These are phyloP conservation scores for Graphiopsis chlorocephala DNA, from an alignment of 2,329 filamentous ascomycete genomes.

Conservation along the genomic window DNA sequence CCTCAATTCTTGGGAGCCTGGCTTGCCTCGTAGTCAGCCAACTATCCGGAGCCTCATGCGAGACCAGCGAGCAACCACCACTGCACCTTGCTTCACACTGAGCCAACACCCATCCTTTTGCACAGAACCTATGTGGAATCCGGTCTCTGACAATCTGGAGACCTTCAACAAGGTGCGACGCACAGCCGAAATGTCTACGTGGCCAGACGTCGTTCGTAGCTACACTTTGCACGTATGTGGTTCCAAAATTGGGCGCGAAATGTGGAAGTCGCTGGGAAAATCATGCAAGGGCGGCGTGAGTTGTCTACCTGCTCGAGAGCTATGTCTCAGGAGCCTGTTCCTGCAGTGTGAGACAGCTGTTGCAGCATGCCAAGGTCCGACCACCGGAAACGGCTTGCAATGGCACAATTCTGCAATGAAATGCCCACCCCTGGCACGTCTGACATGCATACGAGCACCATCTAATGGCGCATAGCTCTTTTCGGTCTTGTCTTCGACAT, in stretches of 20 bases:
- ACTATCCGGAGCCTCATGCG: not conserved
- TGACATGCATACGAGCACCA: conserved; percentile 1
- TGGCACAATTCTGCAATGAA: not conserved
- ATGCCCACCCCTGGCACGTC: not conserved
- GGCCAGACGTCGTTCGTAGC: not conserved
- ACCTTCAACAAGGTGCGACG: not conserved
- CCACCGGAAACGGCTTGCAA: not conserved
- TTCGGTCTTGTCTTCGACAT: not conserved
- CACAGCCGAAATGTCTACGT: not conserved
- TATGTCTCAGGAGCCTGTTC: not conserved
- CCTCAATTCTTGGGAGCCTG: too few species aligned
- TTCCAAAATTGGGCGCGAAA: not conserved
- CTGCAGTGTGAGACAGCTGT: not conserved
- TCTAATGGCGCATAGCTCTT: not conserved
- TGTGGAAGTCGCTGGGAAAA: not conserved
- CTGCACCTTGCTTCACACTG: not conserved
- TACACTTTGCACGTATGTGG: not conserved
- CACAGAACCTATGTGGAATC: not conserved
- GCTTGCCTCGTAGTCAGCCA: not conserved
- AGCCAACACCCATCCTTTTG: not conserved
- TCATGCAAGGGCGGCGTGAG: not conserved
- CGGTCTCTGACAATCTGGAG: not conserved
- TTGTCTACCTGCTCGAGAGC: not conserved
- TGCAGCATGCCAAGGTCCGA: not conserved
- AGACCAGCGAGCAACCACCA: not conserved